phyloP scores from a whole-genome alignment of 805 yeast species.

The Yarrowia sp. region DNA sequence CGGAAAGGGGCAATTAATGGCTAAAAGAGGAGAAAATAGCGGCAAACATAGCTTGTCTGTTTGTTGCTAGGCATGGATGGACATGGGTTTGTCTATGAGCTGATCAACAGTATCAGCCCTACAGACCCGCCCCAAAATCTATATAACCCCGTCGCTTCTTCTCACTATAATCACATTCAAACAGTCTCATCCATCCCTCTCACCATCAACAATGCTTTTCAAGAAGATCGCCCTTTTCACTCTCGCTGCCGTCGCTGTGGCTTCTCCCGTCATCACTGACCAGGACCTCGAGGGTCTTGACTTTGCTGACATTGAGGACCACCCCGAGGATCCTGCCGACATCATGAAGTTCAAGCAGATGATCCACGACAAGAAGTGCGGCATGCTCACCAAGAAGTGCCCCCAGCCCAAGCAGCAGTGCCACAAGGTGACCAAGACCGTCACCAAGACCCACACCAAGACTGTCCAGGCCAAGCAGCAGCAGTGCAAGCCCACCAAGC shows the following conservation, averaged over 20 bases:
- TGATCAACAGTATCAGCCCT: too few relatives aligned
- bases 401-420: constrained; percentile 23
- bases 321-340: constrained; percentile 14
- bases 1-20: too few relatives aligned
- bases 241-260: constrained; percentile 12
- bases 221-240: constrained; percentile 13
- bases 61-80: too few relatives aligned
- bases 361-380: constrained; percentile 22
- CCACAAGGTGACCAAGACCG: constrained; percentile 14
- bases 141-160: neutral
- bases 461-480: constrained; percentile 18
- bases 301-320: constrained; percentile 9
- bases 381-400: constrained; percentile 10
- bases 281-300: constrained; percentile 14
- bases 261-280: constrained; percentile 16
- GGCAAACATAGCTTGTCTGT: too few relatives aligned
- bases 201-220: constrained; percentile 1
- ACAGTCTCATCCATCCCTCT: neutral
- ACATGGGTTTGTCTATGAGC: too few relatives aligned
- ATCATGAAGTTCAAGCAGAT: constrained; percentile 23
- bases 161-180: neutral
- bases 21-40: too few relatives aligned
- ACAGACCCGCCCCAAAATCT: neutral
- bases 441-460: constrained; percentile 17
- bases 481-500: constrained; percentile 22